Conservation (phyloP, 441 rosid species). For the Populus hybrid region DNA sequence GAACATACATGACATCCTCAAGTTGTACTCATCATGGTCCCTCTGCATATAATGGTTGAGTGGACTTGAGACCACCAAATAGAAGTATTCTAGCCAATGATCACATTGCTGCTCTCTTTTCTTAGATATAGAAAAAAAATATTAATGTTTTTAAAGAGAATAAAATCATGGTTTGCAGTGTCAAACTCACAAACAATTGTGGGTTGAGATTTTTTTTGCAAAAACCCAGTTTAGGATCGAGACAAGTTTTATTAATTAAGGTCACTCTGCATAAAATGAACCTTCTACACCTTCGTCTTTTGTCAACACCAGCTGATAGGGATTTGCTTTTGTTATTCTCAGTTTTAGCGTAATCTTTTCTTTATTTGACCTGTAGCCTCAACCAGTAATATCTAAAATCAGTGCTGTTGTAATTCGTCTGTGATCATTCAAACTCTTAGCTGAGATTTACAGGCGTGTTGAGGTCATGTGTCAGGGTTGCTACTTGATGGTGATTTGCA, state of each 20-base stretch:
- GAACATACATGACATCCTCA: neutral
- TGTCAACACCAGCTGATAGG: neutral
- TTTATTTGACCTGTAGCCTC: neutral
- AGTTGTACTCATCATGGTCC: neutral
- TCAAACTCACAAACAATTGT: neutral
- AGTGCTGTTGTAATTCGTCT: neutral
- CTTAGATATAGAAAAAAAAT: neutral
- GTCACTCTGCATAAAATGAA: neutral
- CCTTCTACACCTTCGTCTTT: neutral
- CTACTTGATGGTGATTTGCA: neutral
- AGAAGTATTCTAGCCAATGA: neutral
- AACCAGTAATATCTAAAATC: neutral
- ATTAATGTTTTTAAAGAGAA: neutral
- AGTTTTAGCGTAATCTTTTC: neutral
- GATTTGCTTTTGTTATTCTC: neutral
- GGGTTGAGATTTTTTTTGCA: neutral
- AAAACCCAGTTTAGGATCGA: neutral
- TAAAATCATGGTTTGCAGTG: neutral
- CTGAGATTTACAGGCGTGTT: neutral
- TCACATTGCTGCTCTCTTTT: neutral
- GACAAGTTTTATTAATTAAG: neutral
- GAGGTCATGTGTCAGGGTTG: neutral
- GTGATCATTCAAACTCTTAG: neutral
- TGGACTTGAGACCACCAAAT: neutral
- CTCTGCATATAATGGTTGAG: neutral